Evolutionary conservation across 148 eudicot genomes (phyloP), one percentile per base, ranked within the genome.

Genomic region (Chenopodium quinoa): DNA sequence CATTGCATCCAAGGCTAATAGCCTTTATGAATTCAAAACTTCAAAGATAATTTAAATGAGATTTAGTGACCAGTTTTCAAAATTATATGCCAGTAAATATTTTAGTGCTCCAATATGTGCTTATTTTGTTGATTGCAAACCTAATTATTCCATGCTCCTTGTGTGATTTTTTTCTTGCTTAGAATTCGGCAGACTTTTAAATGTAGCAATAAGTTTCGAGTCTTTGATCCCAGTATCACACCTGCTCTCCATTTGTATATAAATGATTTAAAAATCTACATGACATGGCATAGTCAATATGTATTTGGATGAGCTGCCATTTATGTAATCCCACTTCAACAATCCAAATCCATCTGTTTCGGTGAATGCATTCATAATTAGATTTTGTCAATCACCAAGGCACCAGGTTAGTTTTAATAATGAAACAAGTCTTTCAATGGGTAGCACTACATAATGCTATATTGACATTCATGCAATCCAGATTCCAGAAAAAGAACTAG

Each of bases 101-200:
- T 40, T 40, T 52, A 25, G 20, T 65, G 22, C 60, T 17, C 1
- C 73, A 12, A 19, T 25, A 48, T 22, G 71, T 78, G 62, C 4
- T 44, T 73, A 46, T 16, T 34, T 27, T 60, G 13, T 9, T 9
- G 60, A 37, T 50, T 71, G 34, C 17, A 16, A 64, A 32, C 23
- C 25, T 29, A 7, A 22, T 72, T 67, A 13, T 27, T 67, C 37
- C 23, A 27, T 67, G 17, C 14, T 67, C 4, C 66, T 75, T 58
- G 0, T 37, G 13, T 76, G 44, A 32, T 34, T 50, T 58, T 37
- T 76, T 67, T 76, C 79, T 25, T 76, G 79, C 79, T 56, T 56
- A 4, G 19, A 17, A 40, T 7, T 40, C 44, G 44, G 44, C 44
- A 19, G 20, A 66, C 27, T 47, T 47, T 48, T 7, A 4, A 54